Evolutionary conservation across 2,329 filamentous ascomycete species (phyloP).

Genomic region (Apiospora arundinis): DNA sequence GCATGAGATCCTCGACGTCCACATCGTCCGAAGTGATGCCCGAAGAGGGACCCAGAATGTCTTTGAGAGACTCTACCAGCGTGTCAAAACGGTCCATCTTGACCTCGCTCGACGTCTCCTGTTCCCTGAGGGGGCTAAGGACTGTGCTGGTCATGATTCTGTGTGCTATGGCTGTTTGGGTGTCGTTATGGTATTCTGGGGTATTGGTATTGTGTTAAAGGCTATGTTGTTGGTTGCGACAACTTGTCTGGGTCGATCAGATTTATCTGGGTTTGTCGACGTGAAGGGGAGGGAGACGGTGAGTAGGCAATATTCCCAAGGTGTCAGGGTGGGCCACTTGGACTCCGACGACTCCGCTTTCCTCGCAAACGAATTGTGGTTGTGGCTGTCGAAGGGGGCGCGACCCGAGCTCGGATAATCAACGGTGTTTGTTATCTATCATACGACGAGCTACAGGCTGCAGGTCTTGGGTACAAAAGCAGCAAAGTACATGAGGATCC

Average conservation of each 20-base stretch:
- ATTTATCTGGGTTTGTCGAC: not conserved
- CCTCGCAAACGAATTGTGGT: not conserved
- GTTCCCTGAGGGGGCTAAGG: not conserved
- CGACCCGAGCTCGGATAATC: not conserved
- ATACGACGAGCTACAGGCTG: not conserved
- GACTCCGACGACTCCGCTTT: constrained; percentile 17
- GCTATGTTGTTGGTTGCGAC: not conserved
- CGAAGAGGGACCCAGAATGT: constrained; percentile 78
- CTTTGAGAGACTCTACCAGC: constrained; percentile 76
- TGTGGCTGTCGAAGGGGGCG: not conserved
- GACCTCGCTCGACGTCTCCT: constrained; percentile 4
- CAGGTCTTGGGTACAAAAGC: constrained; percentile 3
- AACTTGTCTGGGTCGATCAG: not conserved
- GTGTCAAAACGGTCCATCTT: constrained; percentile 64
- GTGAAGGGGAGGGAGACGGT: not conserved
- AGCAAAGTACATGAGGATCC: constrained; percentile 6
- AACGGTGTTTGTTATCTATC: not conserved
- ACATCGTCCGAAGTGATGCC: constrained; percentile 84
- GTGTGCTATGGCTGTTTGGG: not conserved
- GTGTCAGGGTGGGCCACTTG: constrained; percentile 5
- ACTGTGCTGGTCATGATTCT: constrained; percentile 8
- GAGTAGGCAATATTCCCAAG: not conserved
- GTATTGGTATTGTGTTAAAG: not conserved
- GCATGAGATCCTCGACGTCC: constrained; percentile 72
- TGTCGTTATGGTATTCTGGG: not conserved